phyloP scores from a whole-genome alignment of 495 filamentous ascomycete species.

The Penicillium longicatenatum region DNA sequence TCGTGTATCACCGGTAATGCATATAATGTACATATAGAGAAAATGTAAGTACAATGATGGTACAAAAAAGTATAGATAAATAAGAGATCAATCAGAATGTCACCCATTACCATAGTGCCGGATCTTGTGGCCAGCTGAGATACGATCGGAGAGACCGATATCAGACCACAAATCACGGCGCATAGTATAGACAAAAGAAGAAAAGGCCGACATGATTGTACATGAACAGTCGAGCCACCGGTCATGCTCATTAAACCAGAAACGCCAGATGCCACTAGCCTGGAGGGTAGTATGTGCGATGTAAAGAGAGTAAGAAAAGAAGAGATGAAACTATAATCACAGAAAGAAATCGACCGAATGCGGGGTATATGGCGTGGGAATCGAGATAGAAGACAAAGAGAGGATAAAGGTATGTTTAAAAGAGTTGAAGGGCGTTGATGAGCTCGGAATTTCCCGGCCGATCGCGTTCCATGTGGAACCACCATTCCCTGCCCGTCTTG shows the following conservation, averaged over 20 bases:
- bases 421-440: conserved; percentile 42
- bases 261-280: conserved; percentile 8
- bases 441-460: conserved; percentile 43
- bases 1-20: conserved; percentile 12
- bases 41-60: conserved; percentile 16
- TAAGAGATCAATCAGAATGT: background rate
- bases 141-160: background rate
- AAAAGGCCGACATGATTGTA: conserved; percentile 6
- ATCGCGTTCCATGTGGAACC: conserved; percentile 53
- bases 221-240: conserved; percentile 8
- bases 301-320: conserved; percentile 12
- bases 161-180: background rate
- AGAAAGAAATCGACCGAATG: conserved; percentile 23
- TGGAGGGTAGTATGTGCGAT: conserved; percentile 12
- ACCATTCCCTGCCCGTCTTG: conserved; percentile 49
- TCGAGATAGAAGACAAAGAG: conserved; percentile 13
- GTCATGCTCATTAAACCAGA: conserved; percentile 15
- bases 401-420: conserved; percentile 24
- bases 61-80: conserved; percentile 18
- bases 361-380: conserved; percentile 34
- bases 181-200: conserved; percentile 1
- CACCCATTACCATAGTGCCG: background rate
- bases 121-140: background rate
- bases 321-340: conserved; percentile 14
- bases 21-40: conserved; percentile 12